Conservation (phyloP, 2,329 filamentous ascomycete genomes). For the Fusarium virguliforme region DNA sequence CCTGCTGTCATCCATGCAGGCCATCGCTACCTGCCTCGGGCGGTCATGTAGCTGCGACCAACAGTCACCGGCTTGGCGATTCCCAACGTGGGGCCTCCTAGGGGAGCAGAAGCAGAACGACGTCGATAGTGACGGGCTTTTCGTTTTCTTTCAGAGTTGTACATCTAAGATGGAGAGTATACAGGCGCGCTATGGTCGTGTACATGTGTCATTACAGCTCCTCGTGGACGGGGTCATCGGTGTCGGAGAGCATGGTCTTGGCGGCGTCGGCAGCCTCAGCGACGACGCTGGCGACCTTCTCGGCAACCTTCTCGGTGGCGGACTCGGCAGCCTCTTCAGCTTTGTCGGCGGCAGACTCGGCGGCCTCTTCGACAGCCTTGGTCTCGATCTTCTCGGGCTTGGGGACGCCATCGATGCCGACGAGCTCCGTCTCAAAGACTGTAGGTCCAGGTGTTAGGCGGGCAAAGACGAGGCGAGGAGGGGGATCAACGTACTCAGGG, state of each 20-base stretch:
- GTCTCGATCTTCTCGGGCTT: conserved; percentile 57
- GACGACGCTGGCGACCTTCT: conserved; percentile 64
- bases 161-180: conserved; percentile 28
- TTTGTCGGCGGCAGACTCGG: conserved; percentile 47
- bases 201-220: conserved; percentile 65
- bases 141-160: conserved; percentile 18
- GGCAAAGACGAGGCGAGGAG: conserved; percentile 20
- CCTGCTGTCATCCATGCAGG: conserved; percentile 23
- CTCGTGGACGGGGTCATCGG: conserved; percentile 73
- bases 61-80: conserved; percentile 29
- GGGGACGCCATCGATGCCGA: conserved; percentile 83
- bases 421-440: conserved; percentile 94
- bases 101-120: conserved; percentile 17
- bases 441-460: conserved; percentile 40
- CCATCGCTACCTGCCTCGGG: conserved; percentile 22
- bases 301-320: conserved; percentile 58
- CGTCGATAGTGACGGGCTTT: conserved; percentile 18
- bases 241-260: conserved; percentile 69
- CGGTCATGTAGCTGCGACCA: conserved; percentile 31
- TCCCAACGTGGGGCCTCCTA: conserved; percentile 20
- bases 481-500: conserved; percentile 72
- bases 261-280: conserved; percentile 67
- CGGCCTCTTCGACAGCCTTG: conserved; percentile 49
- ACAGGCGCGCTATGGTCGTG: conserved; percentile 27
- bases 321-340: conserved; percentile 57